Evolutionary conservation across 495 filamentous ascomycete genomes (phyloP).

Genomic region (Lichenothelia convexa): DNA sequence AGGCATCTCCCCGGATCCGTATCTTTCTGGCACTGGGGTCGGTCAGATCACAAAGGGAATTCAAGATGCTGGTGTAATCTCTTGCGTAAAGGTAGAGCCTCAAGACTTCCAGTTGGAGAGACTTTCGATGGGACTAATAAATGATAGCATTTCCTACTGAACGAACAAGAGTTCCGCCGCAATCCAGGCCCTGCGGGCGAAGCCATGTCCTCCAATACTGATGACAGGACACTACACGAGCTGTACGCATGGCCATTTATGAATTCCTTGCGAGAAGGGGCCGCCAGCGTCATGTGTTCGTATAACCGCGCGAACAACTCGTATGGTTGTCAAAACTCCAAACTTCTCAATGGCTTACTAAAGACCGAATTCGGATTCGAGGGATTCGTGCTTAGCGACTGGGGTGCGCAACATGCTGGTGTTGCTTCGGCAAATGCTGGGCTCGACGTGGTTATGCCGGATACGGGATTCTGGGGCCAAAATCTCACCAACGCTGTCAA

Average conservation of each 20-base stretch:
- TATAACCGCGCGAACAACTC: slow-evolving; percentile 9
- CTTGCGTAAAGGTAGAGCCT: slow-evolving; percentile 31
- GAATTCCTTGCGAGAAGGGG: slow-evolving; percentile 10
- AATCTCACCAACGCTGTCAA: slow-evolving; percentile 49
- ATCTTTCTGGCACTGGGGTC: slow-evolving; percentile 29
- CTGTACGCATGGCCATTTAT: slow-evolving; percentile 13
- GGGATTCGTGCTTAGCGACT: slow-evolving; percentile 43
- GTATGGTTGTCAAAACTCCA: slow-evolving; percentile 12
- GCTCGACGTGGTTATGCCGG: slow-evolving; percentile 66
- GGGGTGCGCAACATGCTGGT: slow-evolving; percentile 56
- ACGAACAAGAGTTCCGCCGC: slow-evolving; percentile 8
- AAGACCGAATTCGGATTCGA: slow-evolving; percentile 14
- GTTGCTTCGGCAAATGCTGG: slow-evolving; percentile 55
- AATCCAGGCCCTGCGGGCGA: slow-evolving; percentile 1
- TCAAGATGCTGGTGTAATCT: slow-evolving; percentile 34
- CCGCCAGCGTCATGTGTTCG: slow-evolving; percentile 11
- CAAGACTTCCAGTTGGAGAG: neutral
- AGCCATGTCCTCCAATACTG: slow-evolving; percentile 7
- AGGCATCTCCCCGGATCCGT: slow-evolving; percentile 29
- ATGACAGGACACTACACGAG: slow-evolving; percentile 11
- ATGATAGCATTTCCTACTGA: slow-evolving; percentile 6
- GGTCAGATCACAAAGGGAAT: slow-evolving; percentile 28
- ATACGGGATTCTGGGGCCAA: slow-evolving; percentile 49
- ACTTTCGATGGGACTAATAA: neutral
- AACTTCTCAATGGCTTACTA: slow-evolving; percentile 8